These are phyloP conservation scores for Zarea fungicola DNA, from an alignment of 2,329 filamentous ascomycete species.

Conservation along the genomic window DNA sequence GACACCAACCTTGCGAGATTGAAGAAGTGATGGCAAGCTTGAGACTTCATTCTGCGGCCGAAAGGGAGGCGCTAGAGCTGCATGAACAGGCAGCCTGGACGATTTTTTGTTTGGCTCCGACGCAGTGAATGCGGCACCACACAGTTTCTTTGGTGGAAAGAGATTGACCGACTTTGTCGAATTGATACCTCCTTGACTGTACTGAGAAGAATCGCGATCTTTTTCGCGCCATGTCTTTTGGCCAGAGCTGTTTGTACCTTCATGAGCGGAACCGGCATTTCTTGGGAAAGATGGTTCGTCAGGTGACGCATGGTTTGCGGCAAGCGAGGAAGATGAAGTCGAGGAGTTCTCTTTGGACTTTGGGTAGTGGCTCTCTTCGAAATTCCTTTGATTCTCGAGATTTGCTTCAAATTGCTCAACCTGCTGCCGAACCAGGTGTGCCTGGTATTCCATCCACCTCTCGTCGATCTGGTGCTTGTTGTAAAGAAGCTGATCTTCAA, in stretches of 20 bases:
- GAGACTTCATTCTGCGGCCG: slow-evolving; percentile 27
- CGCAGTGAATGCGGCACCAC: slow-evolving; percentile 16
- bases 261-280: background rate
- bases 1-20: background rate
- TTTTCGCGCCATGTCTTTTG: slow-evolving; percentile 14
- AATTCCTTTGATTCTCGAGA: slow-evolving; percentile 38
- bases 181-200: slow-evolving; percentile 22
- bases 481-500: slow-evolving; percentile 54
- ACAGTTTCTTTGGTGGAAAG: slow-evolving; percentile 17
- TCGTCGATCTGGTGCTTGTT: slow-evolving; percentile 61
- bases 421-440: slow-evolving; percentile 36
- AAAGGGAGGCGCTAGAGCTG: slow-evolving; percentile 46
- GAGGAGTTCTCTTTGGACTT: slow-evolving; percentile 24
- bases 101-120: slow-evolving; percentile 27
- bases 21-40: background rate
- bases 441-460: slow-evolving; percentile 41
- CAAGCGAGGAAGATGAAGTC: slow-evolving; percentile 12
- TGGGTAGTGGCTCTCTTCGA: slow-evolving; percentile 40
- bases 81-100: slow-evolving; percentile 37
- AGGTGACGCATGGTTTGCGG: slow-evolving; percentile 6
- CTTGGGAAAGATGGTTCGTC: slow-evolving; percentile 13
- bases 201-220: slow-evolving; percentile 14
- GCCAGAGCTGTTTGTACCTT: slow-evolving; percentile 1
- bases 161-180: slow-evolving; percentile 24
- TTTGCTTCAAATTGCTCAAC: slow-evolving; percentile 47